Conservation (phyloP, 2,329 filamentous ascomycete genomes). For the Dryadomyces quercus-mongolicae region DNA sequence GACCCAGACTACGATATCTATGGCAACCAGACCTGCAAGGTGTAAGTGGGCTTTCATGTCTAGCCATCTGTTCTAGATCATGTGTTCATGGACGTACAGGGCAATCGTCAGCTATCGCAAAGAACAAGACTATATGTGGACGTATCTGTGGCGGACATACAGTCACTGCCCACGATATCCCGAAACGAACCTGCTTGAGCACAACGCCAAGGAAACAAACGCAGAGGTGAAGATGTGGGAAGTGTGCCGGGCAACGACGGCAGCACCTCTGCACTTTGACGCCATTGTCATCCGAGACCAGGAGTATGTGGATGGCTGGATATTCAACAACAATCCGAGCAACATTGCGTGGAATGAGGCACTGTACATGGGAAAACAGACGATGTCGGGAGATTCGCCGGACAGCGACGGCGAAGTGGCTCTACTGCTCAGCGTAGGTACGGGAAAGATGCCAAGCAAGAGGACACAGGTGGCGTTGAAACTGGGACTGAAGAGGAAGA, state of each 20-base stretch:
- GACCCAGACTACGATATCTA: neutral
- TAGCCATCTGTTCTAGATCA: too few species aligned
- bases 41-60: neutral
- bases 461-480: too few species aligned
- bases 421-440: neutral
- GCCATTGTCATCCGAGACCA: neutral
- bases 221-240: neutral
- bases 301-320: neutral
- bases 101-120: neutral
- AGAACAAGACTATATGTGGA: neutral
- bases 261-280: neutral
- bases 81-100: too few species aligned
- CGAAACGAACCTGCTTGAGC: neutral
- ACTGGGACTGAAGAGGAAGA: too few species aligned
- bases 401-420: neutral
- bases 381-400: too few species aligned
- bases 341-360: neutral
- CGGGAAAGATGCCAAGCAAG: neutral
- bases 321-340: neutral
- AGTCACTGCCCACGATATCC: neutral
- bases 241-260: neutral
- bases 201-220: too few species aligned
- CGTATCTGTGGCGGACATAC: neutral
- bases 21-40: neutral
- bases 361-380: neutral